Evolutionary conservation across 1,284 basidiomycete species (phyloP), one percentile per base, ranked within the genome.

Genomic region (Tilletia setariae): DNA sequence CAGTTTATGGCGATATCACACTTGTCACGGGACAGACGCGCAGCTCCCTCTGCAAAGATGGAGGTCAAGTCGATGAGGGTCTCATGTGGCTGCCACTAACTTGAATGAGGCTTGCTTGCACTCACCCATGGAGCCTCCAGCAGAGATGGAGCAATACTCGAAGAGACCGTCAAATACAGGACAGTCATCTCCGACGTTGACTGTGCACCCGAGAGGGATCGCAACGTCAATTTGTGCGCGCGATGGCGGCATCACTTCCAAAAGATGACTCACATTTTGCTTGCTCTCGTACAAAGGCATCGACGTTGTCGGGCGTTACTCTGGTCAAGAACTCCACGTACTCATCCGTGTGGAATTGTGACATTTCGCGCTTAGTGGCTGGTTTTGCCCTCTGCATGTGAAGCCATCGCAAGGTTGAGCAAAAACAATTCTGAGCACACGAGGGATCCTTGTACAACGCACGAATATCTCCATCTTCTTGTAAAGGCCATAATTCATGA

Each of bases 1-100:
- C 95, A 98, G 82, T 98, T 98, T 69, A 98, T 89, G 0, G 95
- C 95, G 76, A 98, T 98, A 82, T 98, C 95, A 83, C 94, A 98
- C 83, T 98, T 98, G 84, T 98, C 94, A 65, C 95, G 86, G 74
- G 93, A 96, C 28, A 98, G 84, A 49, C 95, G 87, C 13, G 95
- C 94, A 47, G 96, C 95, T 61, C 95, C 94, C 91, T 99, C 94
- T 94, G 77, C 16, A 6, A 25, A 40, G 35, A 40, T n/a, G 11
- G 35, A 40, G 11, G 35, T 40, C 35, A 28, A 23, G 51, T 53
- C 4, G 15, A 53, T 23, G 43, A 42, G 59, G 23, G 59, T 15
- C 16, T 32, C 28, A 8, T 53, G 19, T 8, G 9, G 21, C 4
- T 11, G 15, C 30, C 25, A n/a, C 4, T 6, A 21, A 47, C 16